Base-by-base conservation (phyloP, 176 grass and related monocot species). In the Leersia perrieri region DNA sequence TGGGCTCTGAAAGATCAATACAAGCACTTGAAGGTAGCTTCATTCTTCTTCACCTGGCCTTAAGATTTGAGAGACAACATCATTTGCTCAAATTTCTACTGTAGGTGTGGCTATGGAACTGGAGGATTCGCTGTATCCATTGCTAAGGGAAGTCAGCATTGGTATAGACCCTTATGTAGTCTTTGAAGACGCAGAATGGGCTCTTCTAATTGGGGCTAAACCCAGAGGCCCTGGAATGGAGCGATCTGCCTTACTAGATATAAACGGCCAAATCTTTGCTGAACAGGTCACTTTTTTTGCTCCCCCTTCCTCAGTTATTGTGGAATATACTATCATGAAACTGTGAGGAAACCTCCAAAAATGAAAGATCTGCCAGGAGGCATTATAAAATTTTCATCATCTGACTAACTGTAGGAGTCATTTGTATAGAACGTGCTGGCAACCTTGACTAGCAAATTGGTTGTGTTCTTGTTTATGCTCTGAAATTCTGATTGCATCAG, bases 161-260 rank as follows among this genome's bases (percentile, higher is more conserved):
- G 86, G 95, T 10, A 91, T 89, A 85, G 86, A 98, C 83, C 90
- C 95, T 74, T 91, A 91, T 29, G 86, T 89, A 15, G 82, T 98
- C 28, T 98, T 95, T 33, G 39, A 84, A 81, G 94, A 94, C 79
- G 90, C 69, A 29, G 92, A 91, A 75, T 98, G 95, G 95, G 95
- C 95, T 60, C 92, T 98, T 76, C 90, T 98, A 62, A 95, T 98
- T 60, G 95, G 95, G 25, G 95, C 95, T 75, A 98, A 98, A 72
- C 95, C 95, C 7, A 80, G 95, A 90, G 95, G 95, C 53, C 95
- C 92, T 38, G 95, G 95, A 79, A 94, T 98, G 90, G 95, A 98
- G 81, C 72, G 95, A 76, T 90, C 95, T 33, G 95, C 23, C 0
- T 80, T 98, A 75, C 77, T 98, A 53, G 95, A 98, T 84, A 95